Evolutionary conservation across 805 yeast species (phyloP).

Genomic region (Ogataea chonburiensis): DNA sequence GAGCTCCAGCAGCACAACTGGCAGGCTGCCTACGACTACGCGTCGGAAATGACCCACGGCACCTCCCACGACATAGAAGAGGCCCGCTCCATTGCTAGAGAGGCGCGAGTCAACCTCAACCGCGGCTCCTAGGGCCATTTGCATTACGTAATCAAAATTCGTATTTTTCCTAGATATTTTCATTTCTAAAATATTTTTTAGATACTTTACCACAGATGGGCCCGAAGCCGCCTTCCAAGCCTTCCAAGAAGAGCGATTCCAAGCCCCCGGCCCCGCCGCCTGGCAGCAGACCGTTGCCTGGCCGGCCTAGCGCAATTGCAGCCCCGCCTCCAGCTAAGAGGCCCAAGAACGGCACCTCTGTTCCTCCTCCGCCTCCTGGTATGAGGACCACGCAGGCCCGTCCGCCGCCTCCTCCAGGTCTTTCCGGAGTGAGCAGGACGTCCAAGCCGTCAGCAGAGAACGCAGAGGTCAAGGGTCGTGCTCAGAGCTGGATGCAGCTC

Average conservation of each 20-base stretch:
- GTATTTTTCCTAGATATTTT: no score
- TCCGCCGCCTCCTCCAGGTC: conserved; percentile 33
- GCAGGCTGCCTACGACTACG: conserved; percentile 69
- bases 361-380: conserved; percentile 39
- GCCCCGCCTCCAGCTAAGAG: conserved; percentile 24
- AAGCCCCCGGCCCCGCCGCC: conserved; percentile 14
- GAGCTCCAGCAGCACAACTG: conserved; percentile 58
- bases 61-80: conserved; percentile 87
- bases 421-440: neutral
- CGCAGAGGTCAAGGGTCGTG: conserved; percentile 39
- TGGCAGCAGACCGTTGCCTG: conserved; percentile 7
- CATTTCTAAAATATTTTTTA: conserved; percentile 6
- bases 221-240: conserved; percentile 17
- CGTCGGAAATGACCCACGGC: conserved; percentile 67
- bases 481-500: conserved; percentile 57
- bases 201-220: conserved; percentile 9
- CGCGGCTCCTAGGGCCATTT: neutral
- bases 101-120: conserved; percentile 59
- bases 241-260: conserved; percentile 1
- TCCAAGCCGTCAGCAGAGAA: conserved; percentile 8
- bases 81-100: conserved; percentile 79
- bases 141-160: conserved; percentile 5
- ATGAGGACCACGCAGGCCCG: conserved; percentile 2
- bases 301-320: neutral
- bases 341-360: conserved; percentile 15